Evolutionary conservation across 169 alveolate species (phyloP).

Genomic region (Cryptosporidium sp.): DNA sequence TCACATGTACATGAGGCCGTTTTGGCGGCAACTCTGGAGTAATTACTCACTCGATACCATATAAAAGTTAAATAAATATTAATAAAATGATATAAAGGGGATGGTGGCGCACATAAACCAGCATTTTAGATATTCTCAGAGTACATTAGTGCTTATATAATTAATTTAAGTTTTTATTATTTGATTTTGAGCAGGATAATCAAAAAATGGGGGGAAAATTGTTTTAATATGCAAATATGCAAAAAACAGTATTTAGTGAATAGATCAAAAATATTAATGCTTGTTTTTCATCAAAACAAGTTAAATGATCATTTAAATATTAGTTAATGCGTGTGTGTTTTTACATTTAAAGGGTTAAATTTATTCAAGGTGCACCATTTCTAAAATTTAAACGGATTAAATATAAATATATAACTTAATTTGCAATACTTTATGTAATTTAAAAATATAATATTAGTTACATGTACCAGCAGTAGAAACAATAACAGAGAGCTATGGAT

Average conservation of each 20-base stretch:
- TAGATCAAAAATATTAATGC: conserved; percentile 4
- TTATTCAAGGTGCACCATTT: neutral
- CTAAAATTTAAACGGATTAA: neutral
- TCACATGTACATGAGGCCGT: conserved; percentile 6
- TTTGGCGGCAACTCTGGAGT: neutral
- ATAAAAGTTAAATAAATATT: neutral
- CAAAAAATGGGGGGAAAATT: neutral
- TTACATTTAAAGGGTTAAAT: neutral
- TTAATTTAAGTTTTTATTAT: neutral
- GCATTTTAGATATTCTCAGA: neutral
- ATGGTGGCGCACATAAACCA: neutral
- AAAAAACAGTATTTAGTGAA: neutral
- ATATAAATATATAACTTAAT: no score
- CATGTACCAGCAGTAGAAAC: neutral
- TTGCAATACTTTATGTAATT: no score
- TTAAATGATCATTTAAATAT: neutral
- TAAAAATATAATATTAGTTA: neutral
- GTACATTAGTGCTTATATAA: neutral
- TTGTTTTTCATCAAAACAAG: neutral
- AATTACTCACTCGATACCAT: conserved; percentile 7
- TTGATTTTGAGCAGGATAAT: neutral
- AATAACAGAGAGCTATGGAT: neutral
- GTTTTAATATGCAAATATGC: neutral
- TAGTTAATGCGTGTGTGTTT: neutral
- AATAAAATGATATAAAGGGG: neutral